phyloP scores from a whole-genome alignment of 1,139 yeast genomes.

The Yamadazyma conglobata region DNA sequence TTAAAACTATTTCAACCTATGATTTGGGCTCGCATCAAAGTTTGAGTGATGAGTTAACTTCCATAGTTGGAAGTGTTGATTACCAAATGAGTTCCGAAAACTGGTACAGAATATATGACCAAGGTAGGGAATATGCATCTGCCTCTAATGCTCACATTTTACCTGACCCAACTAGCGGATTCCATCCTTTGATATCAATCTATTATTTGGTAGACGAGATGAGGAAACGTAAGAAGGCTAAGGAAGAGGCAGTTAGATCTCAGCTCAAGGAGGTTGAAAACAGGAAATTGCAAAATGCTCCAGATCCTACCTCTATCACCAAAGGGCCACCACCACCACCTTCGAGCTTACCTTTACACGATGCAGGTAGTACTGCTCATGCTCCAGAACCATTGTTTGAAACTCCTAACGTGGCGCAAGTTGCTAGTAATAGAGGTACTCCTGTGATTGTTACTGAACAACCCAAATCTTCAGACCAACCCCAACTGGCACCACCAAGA shows the following conservation, averaged over 20 bases:
- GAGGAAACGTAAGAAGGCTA: constrained; percentile 64
- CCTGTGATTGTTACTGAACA: constrained; percentile 15
- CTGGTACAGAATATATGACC: constrained; percentile 54
- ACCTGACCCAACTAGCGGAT: constrained; percentile 85
- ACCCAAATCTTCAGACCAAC: constrained; percentile 16
- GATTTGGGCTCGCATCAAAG: constrained; percentile 73
- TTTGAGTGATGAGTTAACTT: constrained; percentile 54
- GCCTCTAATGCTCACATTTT: constrained; percentile 38
- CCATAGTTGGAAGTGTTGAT: constrained; percentile 60
- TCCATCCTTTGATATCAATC: constrained; percentile 83
- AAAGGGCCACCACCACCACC: constrained; percentile 3
- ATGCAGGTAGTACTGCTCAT: constrained; percentile 1
- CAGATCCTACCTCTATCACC: not conserved
- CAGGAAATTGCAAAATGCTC: constrained; percentile 11
- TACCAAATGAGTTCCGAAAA: constrained; percentile 63
- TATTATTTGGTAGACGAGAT: constrained; percentile 85
- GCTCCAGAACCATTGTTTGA: constrained; percentile 4
- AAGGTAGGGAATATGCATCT: constrained; percentile 41
- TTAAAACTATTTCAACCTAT: constrained; percentile 72
- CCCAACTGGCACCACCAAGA: constrained; percentile 8
- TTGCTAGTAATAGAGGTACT: constrained; percentile 7
- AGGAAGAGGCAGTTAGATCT: constrained; percentile 42
- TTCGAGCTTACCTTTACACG: constrained; percentile 3
- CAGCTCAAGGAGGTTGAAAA: constrained; percentile 24
- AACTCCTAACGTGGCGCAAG: constrained; percentile 9